These are phyloP conservation scores for Leucosporidium creatinivorum DNA, from an alignment of 768 basidiomycete species.

Conservation along the genomic window DNA sequence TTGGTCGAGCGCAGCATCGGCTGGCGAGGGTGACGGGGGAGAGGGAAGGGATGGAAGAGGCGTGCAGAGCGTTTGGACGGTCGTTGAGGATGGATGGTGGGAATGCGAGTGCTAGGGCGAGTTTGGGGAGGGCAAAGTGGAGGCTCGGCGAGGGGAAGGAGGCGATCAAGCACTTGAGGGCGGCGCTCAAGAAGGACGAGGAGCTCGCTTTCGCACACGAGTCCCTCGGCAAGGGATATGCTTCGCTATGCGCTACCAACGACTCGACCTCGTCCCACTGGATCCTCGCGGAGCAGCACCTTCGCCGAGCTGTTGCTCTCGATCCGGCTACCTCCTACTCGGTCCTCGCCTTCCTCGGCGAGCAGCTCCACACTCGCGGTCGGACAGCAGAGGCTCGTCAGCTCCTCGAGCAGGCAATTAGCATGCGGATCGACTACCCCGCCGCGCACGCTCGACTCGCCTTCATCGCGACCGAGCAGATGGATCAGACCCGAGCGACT, in stretches of 20 bases:
- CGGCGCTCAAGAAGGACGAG: constrained; percentile 14
- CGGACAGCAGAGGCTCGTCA: neutral
- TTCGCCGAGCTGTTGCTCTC: constrained; percentile 12
- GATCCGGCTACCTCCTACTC: neutral
- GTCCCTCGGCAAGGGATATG: constrained; percentile 20
- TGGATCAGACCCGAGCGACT: constrained; percentile 1
- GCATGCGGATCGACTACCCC: constrained; percentile 13
- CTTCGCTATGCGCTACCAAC: neutral
- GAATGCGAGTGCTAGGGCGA: constrained; percentile 5
- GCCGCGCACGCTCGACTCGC: constrained; percentile 25
- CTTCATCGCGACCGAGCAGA: constrained; percentile 20
- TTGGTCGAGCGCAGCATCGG: constrained; percentile 13
- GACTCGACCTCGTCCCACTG: neutral
- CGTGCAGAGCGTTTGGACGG: constrained; percentile 6
- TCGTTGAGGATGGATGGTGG: constrained; percentile 10
- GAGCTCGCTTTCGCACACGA: constrained; percentile 17
- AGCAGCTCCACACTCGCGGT: constrained; percentile 2
- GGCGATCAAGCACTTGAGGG: constrained; percentile 7
- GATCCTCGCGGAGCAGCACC: constrained; percentile 9
- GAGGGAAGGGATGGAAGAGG: neutral
- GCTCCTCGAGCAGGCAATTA: neutral
- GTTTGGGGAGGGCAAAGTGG: constrained; percentile 11
- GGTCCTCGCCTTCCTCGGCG: constrained; percentile 23
- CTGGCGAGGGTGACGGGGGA: constrained; percentile 1
- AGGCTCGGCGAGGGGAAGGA: constrained; percentile 3